A percentile compares a stretch with the other conserved stretches of the same genome.
Evolutionary conservation across 257 asterid genomes (phyloP).

Genomic region (Nicotiana sylvestris): DNA sequence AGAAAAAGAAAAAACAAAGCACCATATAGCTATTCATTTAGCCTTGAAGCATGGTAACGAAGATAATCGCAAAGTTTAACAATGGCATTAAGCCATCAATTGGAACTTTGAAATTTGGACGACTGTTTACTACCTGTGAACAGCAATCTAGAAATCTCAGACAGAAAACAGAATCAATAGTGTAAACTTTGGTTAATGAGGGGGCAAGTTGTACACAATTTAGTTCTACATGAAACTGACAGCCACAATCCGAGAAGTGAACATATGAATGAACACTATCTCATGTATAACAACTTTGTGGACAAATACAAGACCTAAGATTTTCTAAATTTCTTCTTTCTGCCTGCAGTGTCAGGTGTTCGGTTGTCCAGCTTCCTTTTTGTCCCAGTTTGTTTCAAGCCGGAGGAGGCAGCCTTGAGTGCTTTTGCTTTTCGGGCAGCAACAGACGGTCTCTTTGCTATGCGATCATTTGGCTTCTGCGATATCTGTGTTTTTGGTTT

Average conservation of each 20-base stretch:
- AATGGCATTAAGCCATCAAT: background rate
- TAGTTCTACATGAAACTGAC: background rate
- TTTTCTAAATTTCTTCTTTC: slow-evolving; percentile 67
- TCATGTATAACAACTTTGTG: background rate
- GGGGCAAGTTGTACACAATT: background rate
- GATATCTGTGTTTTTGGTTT: slow-evolving; percentile 22
- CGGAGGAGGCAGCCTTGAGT: slow-evolving; percentile 30
- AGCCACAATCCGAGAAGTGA: background rate
- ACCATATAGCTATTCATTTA: background rate
- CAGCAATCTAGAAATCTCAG: background rate
- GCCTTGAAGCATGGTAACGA: background rate
- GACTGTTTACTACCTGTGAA: background rate
- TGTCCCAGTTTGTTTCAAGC: slow-evolving; percentile 38
- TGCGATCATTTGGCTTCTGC: slow-evolving; percentile 20
- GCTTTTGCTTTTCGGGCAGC: slow-evolving; percentile 74
- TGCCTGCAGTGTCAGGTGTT: slow-evolving; percentile 49
- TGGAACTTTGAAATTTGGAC: background rate
- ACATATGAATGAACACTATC: background rate
- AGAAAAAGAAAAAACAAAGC: background rate
- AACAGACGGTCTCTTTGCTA: slow-evolving; percentile 71
- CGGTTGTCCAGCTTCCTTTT: slow-evolving; percentile 61
- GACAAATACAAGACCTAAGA: slow-evolving; percentile 22
- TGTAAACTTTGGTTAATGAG: background rate
- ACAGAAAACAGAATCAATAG: background rate
- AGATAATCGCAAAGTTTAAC: background rate